These are phyloP conservation scores for Cercospora canescens DNA, from an alignment of 2,329 filamentous ascomycete species.

Conservation along the genomic window DNA sequence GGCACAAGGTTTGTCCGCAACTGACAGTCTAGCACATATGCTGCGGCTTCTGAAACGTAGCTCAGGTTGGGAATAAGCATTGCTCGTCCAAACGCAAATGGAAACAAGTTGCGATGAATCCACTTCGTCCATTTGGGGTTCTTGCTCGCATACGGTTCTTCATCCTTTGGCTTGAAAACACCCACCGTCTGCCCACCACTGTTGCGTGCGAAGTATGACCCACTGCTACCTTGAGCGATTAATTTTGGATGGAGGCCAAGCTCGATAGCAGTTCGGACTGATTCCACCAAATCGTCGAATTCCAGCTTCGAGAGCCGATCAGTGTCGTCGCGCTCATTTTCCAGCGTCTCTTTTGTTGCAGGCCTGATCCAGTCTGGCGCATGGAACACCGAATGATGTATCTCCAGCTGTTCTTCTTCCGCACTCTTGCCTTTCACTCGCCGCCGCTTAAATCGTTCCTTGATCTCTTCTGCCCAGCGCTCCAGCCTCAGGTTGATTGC, in stretches of 20 bases:
- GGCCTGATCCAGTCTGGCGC: conserved; percentile 84
- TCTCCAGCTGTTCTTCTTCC: conserved; percentile 87
- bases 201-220: conserved; percentile 95
- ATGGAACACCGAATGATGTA: conserved; percentile 96
- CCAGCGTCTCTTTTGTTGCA: conserved; percentile 71
- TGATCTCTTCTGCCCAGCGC: conserved; percentile 97
- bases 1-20: conserved; percentile 89
- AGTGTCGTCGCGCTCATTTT: conserved; percentile 49
- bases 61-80: conserved; percentile 96
- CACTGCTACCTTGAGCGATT: conserved; percentile 96
- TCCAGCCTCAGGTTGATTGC: conserved; percentile 96
- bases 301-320: conserved; percentile 73
- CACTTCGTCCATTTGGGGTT: conserved; percentile 88
- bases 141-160: conserved; percentile 93
- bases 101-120: conserved; percentile 97
- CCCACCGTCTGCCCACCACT: conserved; percentile 90
- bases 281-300: conserved; percentile 87
- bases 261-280: conserved; percentile 85
- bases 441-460: conserved; percentile 89
- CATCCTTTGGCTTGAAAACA: conserved; percentile 98
- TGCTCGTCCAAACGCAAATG: conserved; percentile 92
- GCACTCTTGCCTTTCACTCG: conserved; percentile 70
- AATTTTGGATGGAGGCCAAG: conserved; percentile 90
- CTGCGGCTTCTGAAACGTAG: conserved; percentile 96
- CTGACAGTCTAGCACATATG: conserved; percentile 90